Evolutionary conservation across 2,329 filamentous ascomycete genomes (phyloP), one percentile per base, ranked within the genome.

Genomic region (Monilinia polystroma): DNA sequence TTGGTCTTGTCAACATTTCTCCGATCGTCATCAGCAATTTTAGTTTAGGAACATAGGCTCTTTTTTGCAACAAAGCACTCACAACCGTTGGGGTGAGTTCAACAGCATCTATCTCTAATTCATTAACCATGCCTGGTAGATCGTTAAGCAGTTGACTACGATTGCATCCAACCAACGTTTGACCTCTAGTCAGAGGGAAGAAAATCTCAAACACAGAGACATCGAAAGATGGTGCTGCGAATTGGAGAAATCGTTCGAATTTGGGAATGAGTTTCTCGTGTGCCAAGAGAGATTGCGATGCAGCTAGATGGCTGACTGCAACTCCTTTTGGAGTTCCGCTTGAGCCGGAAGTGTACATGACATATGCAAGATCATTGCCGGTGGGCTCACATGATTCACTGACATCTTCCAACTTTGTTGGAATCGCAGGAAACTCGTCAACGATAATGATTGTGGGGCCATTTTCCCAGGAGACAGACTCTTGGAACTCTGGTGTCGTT

Each of bases 141-240:
- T 97, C 87, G 69, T 90, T 85, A 53, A 97, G 81, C 81, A 97
- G 86, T 45, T 85, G 81, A 59, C 82, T 81, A 38, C 93, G 85
- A 66, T 87, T 84, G 71, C 89, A 92, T 66, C 86, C 85, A 58
- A 94, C 85, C 2, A 97, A 80, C 0, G 92, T 96, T 29, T 81
- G 81, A 2, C 90, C 90, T 67, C 92, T 83, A 69, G 88, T 89
- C 20, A 93, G 80, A 0, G 93, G 90, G 71, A 97, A 97, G 81
- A 97, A 97, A 8, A 96, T 93, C 76, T 97, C 93, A 76, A 97
- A 97, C 7, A 97, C 89, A 0, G 92, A 96, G 10, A 97, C 93
- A 77, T 97, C 93, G 75, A 97, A 97, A 0, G 93, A 97, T 0
- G 93, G 92, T 3, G 92, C 90, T 5, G 93, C 93, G 76, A 97